Evolutionary conservation across 2,329 filamentous ascomycete species (phyloP), one percentile per base, ranked within the genome.

Genomic region (Rhytidhysteron rufulum): DNA sequence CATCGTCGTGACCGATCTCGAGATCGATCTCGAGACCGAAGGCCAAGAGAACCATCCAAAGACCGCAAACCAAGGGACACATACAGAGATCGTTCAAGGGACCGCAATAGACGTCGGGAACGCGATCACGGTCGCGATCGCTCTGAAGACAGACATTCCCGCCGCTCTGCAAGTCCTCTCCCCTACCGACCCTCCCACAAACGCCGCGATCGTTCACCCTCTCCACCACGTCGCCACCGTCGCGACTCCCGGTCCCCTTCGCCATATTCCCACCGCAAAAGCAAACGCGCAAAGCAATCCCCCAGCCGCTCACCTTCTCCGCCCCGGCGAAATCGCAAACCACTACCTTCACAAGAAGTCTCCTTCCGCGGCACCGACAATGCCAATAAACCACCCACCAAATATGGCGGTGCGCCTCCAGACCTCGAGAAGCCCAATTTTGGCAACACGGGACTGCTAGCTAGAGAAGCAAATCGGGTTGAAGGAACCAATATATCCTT

Each of bases 371-470:
- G 62, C 27, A 48, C 56, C 25, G 59, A 63, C 39, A 49, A 61
- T 45, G 55, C 54, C 15, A 44, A 41, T 8, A 51, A 56, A 21
- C 46, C 62, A 36, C 45, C 59, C 36, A 50, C 57, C 39, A 53
- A 61, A 51, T 53, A 59, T 42, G 49, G 60, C 38, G 58, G 60
- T 24, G 59, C 58, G 29, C 55, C 57, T 8, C 40, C 52, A 47
- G 82, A 85, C 43, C 90, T 93, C 58, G 84, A 97, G 62, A 90
- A 89, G 64, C 86, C 90, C 30, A 98, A 96, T 66, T 95, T 85
- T 65, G 80, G 78, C 16, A 80, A 75, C 24, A 89, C 89, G 0
- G 93, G 93, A 20, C 73, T 85, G 6, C 75, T 98, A 15, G 93
- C 93, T 3, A 88, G 89, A 32, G 89, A 88, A 49, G 89, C 89